Evolutionary conservation across 352 stramenopile species (phyloP).

Genomic region (Pythium dissotocum): DNA sequence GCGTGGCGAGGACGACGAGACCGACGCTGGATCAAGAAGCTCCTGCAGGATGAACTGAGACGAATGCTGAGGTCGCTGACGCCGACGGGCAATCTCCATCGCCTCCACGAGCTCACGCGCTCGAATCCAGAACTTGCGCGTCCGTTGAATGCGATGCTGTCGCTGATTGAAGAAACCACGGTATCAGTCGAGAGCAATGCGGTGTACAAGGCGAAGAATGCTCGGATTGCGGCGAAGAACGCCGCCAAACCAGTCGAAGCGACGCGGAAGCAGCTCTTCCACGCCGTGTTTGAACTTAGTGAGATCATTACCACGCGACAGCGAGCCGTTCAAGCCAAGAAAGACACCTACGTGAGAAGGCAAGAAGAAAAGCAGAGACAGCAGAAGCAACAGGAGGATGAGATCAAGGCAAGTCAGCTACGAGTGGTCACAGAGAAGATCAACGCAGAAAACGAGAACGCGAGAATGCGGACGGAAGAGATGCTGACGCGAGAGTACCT

Average conservation of each 20-base stretch:
- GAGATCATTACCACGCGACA: constrained; percentile 35
- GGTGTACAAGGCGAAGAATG: constrained; percentile 31
- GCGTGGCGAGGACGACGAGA: constrained; percentile 44
- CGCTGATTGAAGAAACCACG: constrained; percentile 57
- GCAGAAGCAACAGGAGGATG: background rate
- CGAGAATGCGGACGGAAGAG: constrained; percentile 46
- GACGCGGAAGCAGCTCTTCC: constrained; percentile 49
- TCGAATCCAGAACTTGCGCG: constrained; percentile 33
- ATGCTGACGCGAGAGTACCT: constrained; percentile 50
- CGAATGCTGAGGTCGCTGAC: constrained; percentile 46
- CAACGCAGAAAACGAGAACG: constrained; percentile 31
- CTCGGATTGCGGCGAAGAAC: constrained; percentile 39
- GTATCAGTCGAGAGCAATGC: constrained; percentile 37
- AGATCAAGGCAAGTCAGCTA: constrained; percentile 28
- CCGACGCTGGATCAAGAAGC: constrained; percentile 40
- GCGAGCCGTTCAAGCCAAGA: constrained; percentile 32
- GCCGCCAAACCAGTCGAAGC: constrained; percentile 36
- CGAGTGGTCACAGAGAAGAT: constrained; percentile 34
- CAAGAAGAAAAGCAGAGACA: constrained; percentile 22
- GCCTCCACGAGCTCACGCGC: constrained; percentile 47
- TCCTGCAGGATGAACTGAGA: constrained; percentile 46
- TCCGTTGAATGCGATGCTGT: constrained; percentile 51
- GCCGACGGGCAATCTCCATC: constrained; percentile 61
- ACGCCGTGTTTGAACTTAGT: constrained; percentile 45
- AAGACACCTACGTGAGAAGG: constrained; percentile 31